Evolutionary conservation across 164 flowering plant genomes (phyloP).

Genomic region (Sextonia rubra): DNA sequence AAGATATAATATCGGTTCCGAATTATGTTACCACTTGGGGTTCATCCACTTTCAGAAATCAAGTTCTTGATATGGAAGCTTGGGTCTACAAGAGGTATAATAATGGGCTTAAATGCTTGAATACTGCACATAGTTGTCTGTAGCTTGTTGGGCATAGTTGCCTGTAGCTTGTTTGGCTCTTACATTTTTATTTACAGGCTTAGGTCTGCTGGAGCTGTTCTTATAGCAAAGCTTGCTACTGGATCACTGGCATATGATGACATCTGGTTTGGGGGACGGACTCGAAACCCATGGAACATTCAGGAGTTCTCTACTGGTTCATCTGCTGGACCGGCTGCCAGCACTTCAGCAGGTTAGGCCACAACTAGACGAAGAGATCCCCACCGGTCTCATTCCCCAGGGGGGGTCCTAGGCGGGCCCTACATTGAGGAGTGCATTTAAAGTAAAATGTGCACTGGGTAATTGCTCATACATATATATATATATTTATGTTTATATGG

Average conservation of each 20-base stretch:
- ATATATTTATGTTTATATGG: too few relatives aligned
- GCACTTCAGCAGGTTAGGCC: conserved; percentile 95
- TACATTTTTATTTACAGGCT: conserved; percentile 37
- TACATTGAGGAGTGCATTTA: too few relatives aligned
- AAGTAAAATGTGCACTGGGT: too few relatives aligned
- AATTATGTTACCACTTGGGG: conserved; percentile 88
- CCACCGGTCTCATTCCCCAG: too few relatives aligned
- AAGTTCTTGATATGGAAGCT: conserved; percentile 79
- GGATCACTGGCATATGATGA: conserved; percentile 95
- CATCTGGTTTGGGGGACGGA: conserved; percentile 97
- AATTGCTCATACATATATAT: too few relatives aligned
- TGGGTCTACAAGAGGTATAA: conserved; percentile 87
- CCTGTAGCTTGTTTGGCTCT: background rate
- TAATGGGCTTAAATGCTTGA: background rate
- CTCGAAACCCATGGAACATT: conserved; percentile 95
- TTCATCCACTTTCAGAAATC: conserved; percentile 62
- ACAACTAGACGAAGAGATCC: too few relatives aligned
- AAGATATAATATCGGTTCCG: conserved; percentile 89
- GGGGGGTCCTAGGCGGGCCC: too few relatives aligned
- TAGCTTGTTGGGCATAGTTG: background rate
- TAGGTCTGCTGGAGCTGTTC: conserved; percentile 79
- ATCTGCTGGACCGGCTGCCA: conserved; percentile 92
- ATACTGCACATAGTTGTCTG: background rate
- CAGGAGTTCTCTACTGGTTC: conserved; percentile 91
- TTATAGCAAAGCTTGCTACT: conserved; percentile 81